phyloP scores from a whole-genome alignment of 345 rosid genomes.

The Melaleuca alternifolia region DNA sequence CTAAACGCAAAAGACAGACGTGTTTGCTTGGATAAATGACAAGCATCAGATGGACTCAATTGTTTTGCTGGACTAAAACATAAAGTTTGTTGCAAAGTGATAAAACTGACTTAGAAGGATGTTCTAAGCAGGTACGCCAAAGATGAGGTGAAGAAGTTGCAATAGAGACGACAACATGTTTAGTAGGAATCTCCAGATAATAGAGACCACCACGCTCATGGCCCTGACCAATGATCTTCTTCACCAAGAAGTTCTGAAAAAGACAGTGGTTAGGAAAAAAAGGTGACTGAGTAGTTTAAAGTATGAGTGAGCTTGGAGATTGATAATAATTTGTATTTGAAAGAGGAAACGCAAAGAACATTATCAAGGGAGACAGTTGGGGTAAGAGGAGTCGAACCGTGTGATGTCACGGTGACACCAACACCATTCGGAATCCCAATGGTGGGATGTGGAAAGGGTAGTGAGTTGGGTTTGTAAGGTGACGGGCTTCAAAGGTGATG shows the following conservation, averaged over 20 bases:
- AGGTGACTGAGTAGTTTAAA: neutral
- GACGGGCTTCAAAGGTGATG: neutral
- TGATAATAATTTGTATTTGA: neutral
- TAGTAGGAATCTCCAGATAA: neutral
- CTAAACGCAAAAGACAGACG: neutral
- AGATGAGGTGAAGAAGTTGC: neutral
- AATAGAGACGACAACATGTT: accelerated
- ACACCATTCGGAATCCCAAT: neutral
- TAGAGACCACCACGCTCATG: neutral
- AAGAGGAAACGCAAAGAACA: neutral
- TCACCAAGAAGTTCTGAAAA: neutral
- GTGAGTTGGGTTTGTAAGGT: neutral
- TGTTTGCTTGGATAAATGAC: neutral
- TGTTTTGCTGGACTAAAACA: neutral
- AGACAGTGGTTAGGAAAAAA: neutral
- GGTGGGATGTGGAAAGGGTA: neutral
- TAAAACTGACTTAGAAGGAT: neutral
- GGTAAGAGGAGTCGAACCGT: accelerated
- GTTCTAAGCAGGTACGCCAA: neutral
- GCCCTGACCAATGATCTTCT: neutral
- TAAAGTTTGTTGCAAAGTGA: neutral
- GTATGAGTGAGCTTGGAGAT: neutral
- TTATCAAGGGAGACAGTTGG: neutral
- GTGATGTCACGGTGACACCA: neutral
- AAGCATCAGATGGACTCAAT: neutral